A percentile compares a stretch with the other conserved stretches of the same genome.
phyloP scores from a whole-genome alignment of 192 early-diverging fungal genomes.

The Coemansia sp. region DNA sequence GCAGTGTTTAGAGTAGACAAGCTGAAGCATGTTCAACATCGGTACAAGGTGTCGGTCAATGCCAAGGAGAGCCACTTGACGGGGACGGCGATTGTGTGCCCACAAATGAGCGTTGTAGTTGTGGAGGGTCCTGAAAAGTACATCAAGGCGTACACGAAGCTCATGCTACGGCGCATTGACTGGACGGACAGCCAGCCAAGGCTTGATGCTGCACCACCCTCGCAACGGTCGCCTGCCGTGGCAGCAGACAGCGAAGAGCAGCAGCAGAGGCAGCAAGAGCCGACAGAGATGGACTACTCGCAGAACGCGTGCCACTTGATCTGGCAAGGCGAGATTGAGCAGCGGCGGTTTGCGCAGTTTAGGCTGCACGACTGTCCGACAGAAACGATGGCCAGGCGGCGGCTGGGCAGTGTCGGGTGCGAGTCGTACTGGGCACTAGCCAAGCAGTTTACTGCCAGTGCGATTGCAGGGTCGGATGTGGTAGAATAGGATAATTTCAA shows the following conservation, averaged over 20 bases:
- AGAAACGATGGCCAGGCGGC: conserved; percentile 68
- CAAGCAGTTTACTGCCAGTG: conserved; percentile 31
- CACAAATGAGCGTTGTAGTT: conserved; percentile 73
- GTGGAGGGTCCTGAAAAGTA: conserved; percentile 91
- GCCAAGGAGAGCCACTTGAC: conserved; percentile 82
- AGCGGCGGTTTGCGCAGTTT: conserved; percentile 76
- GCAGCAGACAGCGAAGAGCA: conserved; percentile 5
- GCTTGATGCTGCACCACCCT: conserved; percentile 34
- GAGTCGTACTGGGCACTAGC: conserved; percentile 90
- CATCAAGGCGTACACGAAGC: conserved; percentile 88
- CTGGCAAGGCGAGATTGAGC: conserved; percentile 88
- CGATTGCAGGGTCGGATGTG: not conserved
- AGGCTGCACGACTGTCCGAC: conserved; percentile 64
- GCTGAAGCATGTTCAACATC: conserved; percentile 74
- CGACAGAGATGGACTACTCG: conserved; percentile 29
- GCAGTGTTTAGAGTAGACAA: conserved; percentile 74
- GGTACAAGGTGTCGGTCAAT: conserved; percentile 88
- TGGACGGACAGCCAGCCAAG: conserved; percentile 62
- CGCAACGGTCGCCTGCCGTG: no score
- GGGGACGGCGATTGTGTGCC: conserved; percentile 71
- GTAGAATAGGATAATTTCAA: no score
- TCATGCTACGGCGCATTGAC: conserved; percentile 93
- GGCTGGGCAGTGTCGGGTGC: conserved; percentile 63
- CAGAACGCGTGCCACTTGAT: conserved; percentile 82
- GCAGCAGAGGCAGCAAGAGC: conserved; percentile 23